phyloP scores from a whole-genome alignment of 192 early-diverging fungal genomes.

The Chytriomyces sp. region DNA sequence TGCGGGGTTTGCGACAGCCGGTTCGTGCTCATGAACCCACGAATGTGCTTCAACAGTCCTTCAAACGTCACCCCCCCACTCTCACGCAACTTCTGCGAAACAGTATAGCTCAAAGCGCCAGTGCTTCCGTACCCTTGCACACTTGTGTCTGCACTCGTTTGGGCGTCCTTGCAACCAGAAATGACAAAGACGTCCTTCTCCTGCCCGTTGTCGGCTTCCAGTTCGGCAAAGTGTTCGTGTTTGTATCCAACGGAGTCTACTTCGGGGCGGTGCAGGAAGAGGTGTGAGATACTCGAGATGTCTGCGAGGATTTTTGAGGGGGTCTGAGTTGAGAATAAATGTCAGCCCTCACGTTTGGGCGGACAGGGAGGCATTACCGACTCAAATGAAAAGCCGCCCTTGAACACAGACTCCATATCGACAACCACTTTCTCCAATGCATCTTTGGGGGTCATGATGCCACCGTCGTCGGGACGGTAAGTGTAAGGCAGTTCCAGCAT shows the following conservation, averaged over 20 bases:
- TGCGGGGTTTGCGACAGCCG: constrained; percentile 6
- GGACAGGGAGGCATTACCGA: no score
- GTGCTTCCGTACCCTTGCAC: constrained; percentile 22
- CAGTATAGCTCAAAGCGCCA: constrained; percentile 21
- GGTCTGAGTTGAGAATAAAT: background rate
- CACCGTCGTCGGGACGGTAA: constrained; percentile 28
- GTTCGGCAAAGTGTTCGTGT: constrained; percentile 7
- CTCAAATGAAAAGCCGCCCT: background rate
- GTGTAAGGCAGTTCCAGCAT: constrained; percentile 53
- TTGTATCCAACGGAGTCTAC: constrained; percentile 1
- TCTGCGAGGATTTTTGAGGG: constrained; percentile 2
- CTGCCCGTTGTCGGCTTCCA: background rate
- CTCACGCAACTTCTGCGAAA: constrained; percentile 6
- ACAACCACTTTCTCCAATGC: background rate
- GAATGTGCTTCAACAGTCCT: background rate
- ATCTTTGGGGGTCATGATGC: background rate
- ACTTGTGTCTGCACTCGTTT: constrained; percentile 56
- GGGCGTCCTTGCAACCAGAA: constrained; percentile 64
- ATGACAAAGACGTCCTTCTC: constrained; percentile 55
- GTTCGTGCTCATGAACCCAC: background rate
- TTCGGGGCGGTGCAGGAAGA: background rate
- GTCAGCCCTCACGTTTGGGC: no score
- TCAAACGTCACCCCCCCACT: background rate
- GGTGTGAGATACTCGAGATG: background rate
- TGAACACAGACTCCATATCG: background rate